These are phyloP conservation scores for Dioszegia hungarica DNA, from an alignment of 768 basidiomycete genomes.

Conservation along the genomic window DNA sequence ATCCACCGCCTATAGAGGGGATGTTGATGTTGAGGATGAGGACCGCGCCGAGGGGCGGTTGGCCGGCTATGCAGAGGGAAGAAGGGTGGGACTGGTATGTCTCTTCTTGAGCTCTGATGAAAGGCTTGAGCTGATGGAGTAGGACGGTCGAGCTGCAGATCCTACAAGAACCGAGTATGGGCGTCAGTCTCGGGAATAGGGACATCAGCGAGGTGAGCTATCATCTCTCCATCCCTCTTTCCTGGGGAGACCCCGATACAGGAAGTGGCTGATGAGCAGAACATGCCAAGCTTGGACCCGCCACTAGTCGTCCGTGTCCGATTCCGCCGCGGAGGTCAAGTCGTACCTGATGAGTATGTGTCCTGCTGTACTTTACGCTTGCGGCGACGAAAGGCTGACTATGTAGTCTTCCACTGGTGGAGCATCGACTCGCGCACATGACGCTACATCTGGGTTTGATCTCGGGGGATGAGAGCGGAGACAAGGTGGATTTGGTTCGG, in stretches of 20 bases:
- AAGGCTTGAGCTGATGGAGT: background rate
- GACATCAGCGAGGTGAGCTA: background rate
- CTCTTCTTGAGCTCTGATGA: background rate
- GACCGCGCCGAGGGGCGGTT: background rate
- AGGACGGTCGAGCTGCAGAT: background rate
- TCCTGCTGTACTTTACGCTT: background rate
- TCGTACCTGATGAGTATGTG: background rate
- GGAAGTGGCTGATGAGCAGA: background rate
- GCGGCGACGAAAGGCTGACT: background rate
- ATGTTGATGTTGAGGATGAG: background rate
- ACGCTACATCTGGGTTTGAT: background rate
- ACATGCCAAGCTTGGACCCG: background rate
- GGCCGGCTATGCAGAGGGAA: background rate
- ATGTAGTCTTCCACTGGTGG: background rate
- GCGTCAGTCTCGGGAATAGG: background rate
- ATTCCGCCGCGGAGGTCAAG: background rate
- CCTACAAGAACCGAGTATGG: background rate
- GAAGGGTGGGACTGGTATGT: slow-evolving; percentile 4
- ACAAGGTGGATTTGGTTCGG: background rate
- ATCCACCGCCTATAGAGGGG: background rate
- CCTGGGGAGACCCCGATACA: no score
- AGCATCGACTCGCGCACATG: background rate
- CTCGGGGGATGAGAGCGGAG: background rate
- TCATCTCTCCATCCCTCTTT: no score
- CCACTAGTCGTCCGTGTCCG: background rate